A percentile compares a stretch with the other conserved stretches of the same genome.
These are phyloP conservation scores for Wickerhamomyces bovis DNA, from an alignment of 805 yeast species.

Conservation along the genomic window DNA sequence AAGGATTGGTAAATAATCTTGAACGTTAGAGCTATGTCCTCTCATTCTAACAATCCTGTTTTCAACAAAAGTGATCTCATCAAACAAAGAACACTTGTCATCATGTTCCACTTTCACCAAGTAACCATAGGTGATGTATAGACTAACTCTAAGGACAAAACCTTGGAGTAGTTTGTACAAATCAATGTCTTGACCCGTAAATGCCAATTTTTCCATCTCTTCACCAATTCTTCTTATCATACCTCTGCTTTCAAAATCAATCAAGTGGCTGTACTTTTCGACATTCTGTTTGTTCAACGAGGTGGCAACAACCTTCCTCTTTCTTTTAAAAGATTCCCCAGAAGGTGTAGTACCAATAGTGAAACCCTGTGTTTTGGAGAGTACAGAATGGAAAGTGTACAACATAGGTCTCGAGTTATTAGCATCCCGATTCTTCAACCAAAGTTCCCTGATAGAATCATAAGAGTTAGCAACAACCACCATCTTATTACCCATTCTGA, in stretches of 20 bases:
- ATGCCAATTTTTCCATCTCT: constrained; percentile 9
- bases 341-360: constrained; percentile 65
- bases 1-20: constrained; percentile 47
- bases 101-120: constrained; percentile 35
- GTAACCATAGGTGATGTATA: constrained; percentile 48
- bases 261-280: constrained; percentile 25
- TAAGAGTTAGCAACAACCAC: constrained; percentile 66
- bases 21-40: constrained; percentile 49
- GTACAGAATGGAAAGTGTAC: constrained; percentile 61
- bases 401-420: constrained; percentile 63
- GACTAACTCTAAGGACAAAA: constrained; percentile 45
- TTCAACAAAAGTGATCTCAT: constrained; percentile 50
- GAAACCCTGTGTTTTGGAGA: constrained; percentile 48
- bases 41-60: constrained; percentile 49
- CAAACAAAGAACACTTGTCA: constrained; percentile 34
- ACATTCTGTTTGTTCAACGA: constrained; percentile 34
- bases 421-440: constrained; percentile 44
- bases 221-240: constrained; percentile 19
- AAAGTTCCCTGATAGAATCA: constrained; percentile 45
- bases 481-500: constrained; percentile 50
- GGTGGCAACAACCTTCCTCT: constrained; percentile 43
- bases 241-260: constrained; percentile 34
- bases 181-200: constrained; percentile 29
- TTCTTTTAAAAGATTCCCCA: constrained; percentile 38
- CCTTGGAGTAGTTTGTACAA: constrained; percentile 39